Evolutionary conservation across 176 grass and related monocot genomes (phyloP).

Genomic region (Miscanthus lutarioriparius): DNA sequence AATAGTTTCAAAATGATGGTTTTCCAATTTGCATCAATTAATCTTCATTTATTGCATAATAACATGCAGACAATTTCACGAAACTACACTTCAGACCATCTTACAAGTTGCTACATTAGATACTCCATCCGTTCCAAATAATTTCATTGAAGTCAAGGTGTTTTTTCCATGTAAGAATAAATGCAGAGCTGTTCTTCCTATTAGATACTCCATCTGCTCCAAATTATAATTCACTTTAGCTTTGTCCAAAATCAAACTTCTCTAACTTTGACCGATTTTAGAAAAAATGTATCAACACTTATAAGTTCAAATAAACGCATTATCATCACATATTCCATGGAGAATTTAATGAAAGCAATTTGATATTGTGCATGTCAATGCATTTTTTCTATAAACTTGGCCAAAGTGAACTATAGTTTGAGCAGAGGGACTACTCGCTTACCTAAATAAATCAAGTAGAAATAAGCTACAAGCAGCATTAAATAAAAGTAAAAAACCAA

Average conservation of each 20-base stretch:
- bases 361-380: neutral
- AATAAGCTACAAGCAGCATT: neutral
- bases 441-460: neutral
- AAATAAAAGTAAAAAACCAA: neutral
- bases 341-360: neutral
- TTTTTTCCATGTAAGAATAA: neutral
- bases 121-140: neutral
- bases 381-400: neutral
- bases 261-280: neutral
- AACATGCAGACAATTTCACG: neutral
- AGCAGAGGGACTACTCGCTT: neutral
- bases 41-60: neutral
- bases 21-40: neutral
- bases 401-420: neutral
- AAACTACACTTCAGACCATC: neutral
- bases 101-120: neutral
- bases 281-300: no score
- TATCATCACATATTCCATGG: neutral
- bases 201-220: neutral
- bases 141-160: neutral
- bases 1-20: neutral
- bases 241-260: neutral
- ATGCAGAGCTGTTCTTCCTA: neutral
- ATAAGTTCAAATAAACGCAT: no score
- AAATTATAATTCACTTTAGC: neutral